Evolutionary conservation across 768 basidiomycete genomes (phyloP).

Genomic region (Tricholomella constricta): DNA sequence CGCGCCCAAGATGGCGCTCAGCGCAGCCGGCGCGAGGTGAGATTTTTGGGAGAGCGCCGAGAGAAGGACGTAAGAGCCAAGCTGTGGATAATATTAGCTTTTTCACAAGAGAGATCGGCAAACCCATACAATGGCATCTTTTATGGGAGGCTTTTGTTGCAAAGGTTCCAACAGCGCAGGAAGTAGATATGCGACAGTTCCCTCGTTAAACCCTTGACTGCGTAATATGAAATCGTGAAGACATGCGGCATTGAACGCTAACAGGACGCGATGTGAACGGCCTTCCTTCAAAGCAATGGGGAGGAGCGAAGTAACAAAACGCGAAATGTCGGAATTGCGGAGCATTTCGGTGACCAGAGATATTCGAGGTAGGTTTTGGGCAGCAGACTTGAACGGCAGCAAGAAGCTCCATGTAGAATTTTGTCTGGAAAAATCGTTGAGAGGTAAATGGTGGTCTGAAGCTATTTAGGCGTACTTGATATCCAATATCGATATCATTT

Average conservation of each 20-base stretch:
- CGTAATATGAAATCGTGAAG: conserved; percentile 78
- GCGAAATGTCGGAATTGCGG: conserved; percentile 67
- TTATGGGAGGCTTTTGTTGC: conserved; percentile 37
- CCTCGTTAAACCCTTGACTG: conserved; percentile 60
- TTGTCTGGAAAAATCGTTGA: conserved; percentile 40
- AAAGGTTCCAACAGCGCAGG: conserved; percentile 66
- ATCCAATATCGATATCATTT: conserved; percentile 86
- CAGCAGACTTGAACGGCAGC: conserved; percentile 72
- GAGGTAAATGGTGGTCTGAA: neutral
- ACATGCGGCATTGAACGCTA: conserved; percentile 81
- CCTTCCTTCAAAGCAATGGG: conserved; percentile 56
- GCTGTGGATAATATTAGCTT: conserved; percentile 36
- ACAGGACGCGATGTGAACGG: conserved; percentile 64
- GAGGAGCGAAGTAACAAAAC: conserved; percentile 68
- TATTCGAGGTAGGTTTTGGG: conserved; percentile 70
- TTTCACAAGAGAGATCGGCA: neutral
- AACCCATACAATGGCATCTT: conserved; percentile 57
- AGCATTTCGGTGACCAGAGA: conserved; percentile 80
- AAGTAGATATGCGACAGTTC: conserved; percentile 62
- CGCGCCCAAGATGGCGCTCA: conserved; percentile 57
- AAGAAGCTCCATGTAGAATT: conserved; percentile 71
- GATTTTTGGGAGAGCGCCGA: conserved; percentile 70
- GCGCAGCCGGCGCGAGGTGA: conserved; percentile 54
- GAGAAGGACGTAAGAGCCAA: conserved; percentile 75
- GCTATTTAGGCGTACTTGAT: conserved; percentile 52